Conservation (phyloP, 805 yeast species). For the Tetrapisispora pingtungensis region DNA sequence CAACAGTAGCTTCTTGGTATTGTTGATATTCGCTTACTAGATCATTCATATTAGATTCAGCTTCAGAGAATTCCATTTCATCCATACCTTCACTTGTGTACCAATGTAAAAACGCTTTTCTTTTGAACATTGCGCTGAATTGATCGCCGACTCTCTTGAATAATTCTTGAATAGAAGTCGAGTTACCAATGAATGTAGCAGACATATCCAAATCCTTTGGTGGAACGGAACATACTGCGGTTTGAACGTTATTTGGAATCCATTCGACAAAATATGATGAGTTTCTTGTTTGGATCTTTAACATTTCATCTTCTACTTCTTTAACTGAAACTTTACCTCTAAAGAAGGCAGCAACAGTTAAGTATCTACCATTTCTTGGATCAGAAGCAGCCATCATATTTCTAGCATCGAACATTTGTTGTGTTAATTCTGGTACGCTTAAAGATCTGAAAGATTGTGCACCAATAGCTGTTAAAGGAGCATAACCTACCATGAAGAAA, state of each 20-base stretch:
- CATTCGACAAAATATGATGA: slow-evolving; percentile 83
- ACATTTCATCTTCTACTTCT: slow-evolving; percentile 93
- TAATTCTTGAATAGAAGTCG: slow-evolving; percentile 85
- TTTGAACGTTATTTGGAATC: slow-evolving; percentile 93
- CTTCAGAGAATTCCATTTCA: slow-evolving; percentile 87
- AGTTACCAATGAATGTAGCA: slow-evolving; percentile 88
- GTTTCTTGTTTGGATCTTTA: slow-evolving; percentile 70
- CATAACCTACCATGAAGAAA: slow-evolving; percentile 92
- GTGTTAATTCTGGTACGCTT: slow-evolving; percentile 85
- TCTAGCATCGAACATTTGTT: slow-evolving; percentile 84
- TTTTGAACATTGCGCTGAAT: slow-evolving; percentile 84
- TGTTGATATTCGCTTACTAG: slow-evolving; percentile 85
- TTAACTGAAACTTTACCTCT: slow-evolving; percentile 87
- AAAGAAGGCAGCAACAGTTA: slow-evolving; percentile 89
- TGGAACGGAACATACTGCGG: slow-evolving; percentile 86
- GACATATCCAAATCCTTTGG: slow-evolving; percentile 80
- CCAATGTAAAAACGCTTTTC: slow-evolving; percentile 95
- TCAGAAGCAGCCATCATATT: slow-evolving; percentile 96
- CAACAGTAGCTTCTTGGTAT: slow-evolving; percentile 74
- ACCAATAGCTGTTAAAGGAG: slow-evolving; percentile 76
- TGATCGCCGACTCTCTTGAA: slow-evolving; percentile 85
- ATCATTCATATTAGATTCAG: slow-evolving; percentile 85
- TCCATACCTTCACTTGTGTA: slow-evolving; percentile 95
- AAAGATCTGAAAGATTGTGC: slow-evolving; percentile 75
- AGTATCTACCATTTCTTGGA: slow-evolving; percentile 82